phyloP scores from a whole-genome alignment of 106 monocot species.

The Dioscorea zingiberensis region DNA sequence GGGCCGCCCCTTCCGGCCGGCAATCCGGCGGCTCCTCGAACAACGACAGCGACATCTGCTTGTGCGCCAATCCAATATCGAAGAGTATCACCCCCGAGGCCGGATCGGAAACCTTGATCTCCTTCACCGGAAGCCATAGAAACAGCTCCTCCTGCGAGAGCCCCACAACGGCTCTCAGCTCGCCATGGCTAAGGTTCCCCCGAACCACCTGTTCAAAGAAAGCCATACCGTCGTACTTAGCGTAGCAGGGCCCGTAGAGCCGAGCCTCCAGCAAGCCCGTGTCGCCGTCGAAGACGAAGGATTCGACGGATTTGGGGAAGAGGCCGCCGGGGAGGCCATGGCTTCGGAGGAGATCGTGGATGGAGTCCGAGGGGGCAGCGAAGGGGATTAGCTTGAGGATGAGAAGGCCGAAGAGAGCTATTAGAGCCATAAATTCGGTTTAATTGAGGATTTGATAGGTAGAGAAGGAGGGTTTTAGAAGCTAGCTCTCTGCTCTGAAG shows the following conservation, averaged over 20 bases:
- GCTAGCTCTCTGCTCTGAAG: too few species aligned
- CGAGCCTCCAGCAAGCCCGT: constrained; percentile 49
- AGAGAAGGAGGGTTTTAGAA: too few species aligned
- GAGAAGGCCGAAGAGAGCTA: background rate
- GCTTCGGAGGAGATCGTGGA: too few species aligned
- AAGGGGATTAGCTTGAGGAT: background rate
- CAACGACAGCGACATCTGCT: constrained; percentile 59
- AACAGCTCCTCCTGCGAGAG: constrained; percentile 88
- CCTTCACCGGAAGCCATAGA: constrained; percentile 79
- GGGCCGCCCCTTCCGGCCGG: background rate
- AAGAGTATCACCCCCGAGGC: constrained; percentile 58
- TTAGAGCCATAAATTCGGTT: too few species aligned
- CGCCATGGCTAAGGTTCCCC: constrained; percentile 79
- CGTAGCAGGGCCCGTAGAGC: constrained; percentile 57
- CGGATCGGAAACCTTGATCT: constrained; percentile 43
- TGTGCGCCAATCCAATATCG: too few species aligned
- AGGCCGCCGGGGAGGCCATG: constrained; percentile 77
- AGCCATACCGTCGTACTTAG: too few species aligned
- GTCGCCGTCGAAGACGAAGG: constrained; percentile 36
- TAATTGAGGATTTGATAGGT: background rate
- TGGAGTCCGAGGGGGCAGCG: too few species aligned
- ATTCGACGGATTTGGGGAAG: constrained; percentile 43
- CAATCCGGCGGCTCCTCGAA: constrained; percentile 84
- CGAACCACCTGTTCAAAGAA: too few species aligned
- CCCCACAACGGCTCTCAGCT: constrained; percentile 53